A percentile compares a stretch with the other conserved stretches of the same genome.
Evolutionary conservation across 805 yeast genomes (phyloP).

Genomic region (Komagataella ulmi): DNA sequence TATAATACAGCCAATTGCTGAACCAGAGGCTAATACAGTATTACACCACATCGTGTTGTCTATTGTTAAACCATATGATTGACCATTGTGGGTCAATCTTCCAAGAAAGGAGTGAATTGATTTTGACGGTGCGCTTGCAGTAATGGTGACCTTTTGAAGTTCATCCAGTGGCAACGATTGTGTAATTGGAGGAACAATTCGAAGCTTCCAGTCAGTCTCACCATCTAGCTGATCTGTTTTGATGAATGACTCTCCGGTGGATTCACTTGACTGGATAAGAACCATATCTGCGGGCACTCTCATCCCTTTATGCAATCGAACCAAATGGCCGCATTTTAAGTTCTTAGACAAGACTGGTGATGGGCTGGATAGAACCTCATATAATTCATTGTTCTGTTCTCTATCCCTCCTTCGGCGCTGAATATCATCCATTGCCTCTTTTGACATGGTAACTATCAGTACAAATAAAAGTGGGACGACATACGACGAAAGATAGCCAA

Average conservation of each 20-base stretch:
- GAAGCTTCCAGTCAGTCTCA: constrained; percentile 96
- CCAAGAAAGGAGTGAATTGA: constrained; percentile 77
- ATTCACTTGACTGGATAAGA: constrained; percentile 69
- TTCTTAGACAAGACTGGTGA: constrained; percentile 40
- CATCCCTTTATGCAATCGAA: constrained; percentile 63
- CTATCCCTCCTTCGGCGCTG: constrained; percentile 80
- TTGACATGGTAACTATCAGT: constrained; percentile 80
- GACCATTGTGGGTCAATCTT: constrained; percentile 44
- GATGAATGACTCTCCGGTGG: constrained; percentile 78
- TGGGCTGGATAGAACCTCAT: constrained; percentile 45
- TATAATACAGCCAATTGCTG: constrained; percentile 75
- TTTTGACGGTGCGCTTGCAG: constrained; percentile 73
- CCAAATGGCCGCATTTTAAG: constrained; percentile 77
- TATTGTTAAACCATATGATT: constrained; percentile 53
- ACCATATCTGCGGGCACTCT: constrained; percentile 93
- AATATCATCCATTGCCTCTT: constrained; percentile 91
- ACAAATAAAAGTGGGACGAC: constrained; percentile 93
- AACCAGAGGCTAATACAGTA: constrained; percentile 90
- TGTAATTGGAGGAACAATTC: constrained; percentile 65
- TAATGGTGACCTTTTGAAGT: constrained; percentile 40
- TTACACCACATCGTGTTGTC: constrained; percentile 98
- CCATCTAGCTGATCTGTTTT: constrained; percentile 98
- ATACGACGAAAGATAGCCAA: constrained; percentile 88
- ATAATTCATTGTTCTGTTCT: constrained; percentile 77
- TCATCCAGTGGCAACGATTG: constrained; percentile 44